Conservation (phyloP, 2,329 filamentous ascomycete genomes). For the Trichocomaceae sp. region DNA sequence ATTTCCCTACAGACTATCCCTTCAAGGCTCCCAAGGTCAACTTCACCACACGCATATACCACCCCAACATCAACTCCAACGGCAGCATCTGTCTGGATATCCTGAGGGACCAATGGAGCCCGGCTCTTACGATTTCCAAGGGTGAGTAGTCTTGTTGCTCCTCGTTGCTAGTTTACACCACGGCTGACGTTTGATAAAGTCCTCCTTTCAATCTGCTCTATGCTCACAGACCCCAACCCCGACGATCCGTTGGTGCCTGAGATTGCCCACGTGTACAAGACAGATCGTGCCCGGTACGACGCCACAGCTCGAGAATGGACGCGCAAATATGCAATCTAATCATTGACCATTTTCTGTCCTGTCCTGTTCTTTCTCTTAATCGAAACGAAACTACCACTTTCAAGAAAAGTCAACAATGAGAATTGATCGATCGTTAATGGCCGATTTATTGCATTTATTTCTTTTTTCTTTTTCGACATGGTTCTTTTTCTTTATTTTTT, state of each 20-base stretch:
- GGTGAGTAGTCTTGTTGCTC: conserved; percentile 47
- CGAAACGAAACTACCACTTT: conserved; percentile 21
- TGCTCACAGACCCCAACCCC: conserved; percentile 98
- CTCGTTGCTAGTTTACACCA: conserved; percentile 13
- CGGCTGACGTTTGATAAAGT: conserved; percentile 49
- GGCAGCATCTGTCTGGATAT: conserved; percentile 99
- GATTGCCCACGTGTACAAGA: conserved; percentile 99
- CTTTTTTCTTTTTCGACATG: conserved; percentile 11
- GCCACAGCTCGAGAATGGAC: conserved; percentile 97
- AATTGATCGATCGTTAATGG: conserved; percentile 24
- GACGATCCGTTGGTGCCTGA: conserved; percentile 98
- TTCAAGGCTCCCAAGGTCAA: conserved; percentile 99
- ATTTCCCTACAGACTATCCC: conserved; percentile 99
- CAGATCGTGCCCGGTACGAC: conserved; percentile 91
- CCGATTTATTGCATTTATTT: conserved; percentile 20
- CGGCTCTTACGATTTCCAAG: conserved; percentile 96
- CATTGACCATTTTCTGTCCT: conserved; percentile 22
- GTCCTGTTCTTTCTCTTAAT: conserved; percentile 22
- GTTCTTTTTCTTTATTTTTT: conserved; percentile 21
- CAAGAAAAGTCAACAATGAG: conserved; percentile 6
- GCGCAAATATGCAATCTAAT: conserved; percentile 93
- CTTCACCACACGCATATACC: conserved; percentile 99
- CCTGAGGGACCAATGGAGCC: conserved; percentile 97
- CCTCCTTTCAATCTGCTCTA: conserved; percentile 96
- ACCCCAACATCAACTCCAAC: conserved; percentile 99